phyloP scores from a whole-genome alignment of 192 early-diverging fungal genomes.

The Piromyces finnis region DNA sequence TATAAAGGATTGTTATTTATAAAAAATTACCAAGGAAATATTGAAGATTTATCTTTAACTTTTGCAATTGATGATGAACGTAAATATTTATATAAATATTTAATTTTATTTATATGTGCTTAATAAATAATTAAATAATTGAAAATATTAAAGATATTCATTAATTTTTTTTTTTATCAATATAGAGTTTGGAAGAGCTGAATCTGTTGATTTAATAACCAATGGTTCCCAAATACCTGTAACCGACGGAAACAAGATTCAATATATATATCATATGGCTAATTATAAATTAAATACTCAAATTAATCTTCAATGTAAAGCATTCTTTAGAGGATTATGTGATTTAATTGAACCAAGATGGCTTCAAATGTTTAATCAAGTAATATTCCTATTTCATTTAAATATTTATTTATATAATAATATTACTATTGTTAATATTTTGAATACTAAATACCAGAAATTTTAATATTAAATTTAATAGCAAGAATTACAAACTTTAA shows the following conservation, averaged over 20 bases:
- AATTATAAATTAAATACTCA: slow-evolving; percentile 73
- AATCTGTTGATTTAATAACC: slow-evolving; percentile 52
- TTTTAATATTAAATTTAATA: background rate
- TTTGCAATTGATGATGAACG: slow-evolving; percentile 48
- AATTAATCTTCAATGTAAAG: slow-evolving; percentile 54
- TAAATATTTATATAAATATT: slow-evolving; percentile 1
- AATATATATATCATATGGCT: slow-evolving; percentile 74
- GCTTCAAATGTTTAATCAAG: slow-evolving; percentile 83
- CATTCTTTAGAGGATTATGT: slow-evolving; percentile 70
- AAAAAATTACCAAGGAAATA: slow-evolving; percentile 52
- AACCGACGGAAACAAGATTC: slow-evolving; percentile 66
- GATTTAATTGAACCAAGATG: slow-evolving; percentile 72
- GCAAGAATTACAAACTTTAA: slow-evolving; percentile 73
- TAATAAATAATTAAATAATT: too few species aligned
- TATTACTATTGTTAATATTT: too few species aligned
- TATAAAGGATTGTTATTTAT: slow-evolving; percentile 53
- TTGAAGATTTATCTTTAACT: slow-evolving; percentile 42
- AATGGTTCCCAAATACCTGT: slow-evolving; percentile 59
- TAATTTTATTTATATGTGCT: background rate
- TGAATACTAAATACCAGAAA: too few species aligned
- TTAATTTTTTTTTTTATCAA: slow-evolving; percentile 1
- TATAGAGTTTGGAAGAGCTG: slow-evolving; percentile 1
- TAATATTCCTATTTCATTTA: background rate
- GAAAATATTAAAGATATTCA: too few species aligned
- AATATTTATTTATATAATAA: background rate